Evolutionary conservation across 352 stramenopile genomes (phyloP), one percentile per base, ranked within the genome.

Genomic region (Pythium periplocum): DNA sequence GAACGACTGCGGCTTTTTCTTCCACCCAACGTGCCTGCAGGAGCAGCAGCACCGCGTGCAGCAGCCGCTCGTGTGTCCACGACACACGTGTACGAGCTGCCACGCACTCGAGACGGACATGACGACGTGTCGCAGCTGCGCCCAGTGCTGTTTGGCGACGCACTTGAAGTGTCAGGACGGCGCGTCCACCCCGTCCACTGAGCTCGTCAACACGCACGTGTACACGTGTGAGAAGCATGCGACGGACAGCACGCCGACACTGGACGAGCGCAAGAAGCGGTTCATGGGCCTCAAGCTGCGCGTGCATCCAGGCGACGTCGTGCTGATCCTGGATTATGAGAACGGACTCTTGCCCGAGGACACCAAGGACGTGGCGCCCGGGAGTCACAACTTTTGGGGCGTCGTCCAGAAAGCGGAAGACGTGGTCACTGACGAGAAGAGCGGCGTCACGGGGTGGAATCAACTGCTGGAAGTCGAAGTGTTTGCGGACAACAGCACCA

Each of bases 291-390:
- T 79, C 44, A 69, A 68, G 56, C 61, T 62, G 58, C 57, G 65
- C 9, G 17, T 80, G 5, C 58, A 71, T 7, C 48, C 68, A 9
- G 78, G 76, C 5, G 78, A 91, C 54, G 47, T 89, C 8, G 81
- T 89, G 48, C 60, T 91, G 12, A 63, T 89, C 6, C 64, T 91
- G 2, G 78, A 91, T 48, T 85, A 85, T 47, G 67, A 57, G 41
- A 91, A 89, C 56, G 58, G 69, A 12, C 36, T 89, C 26, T 49
- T 91, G 38, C 71, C 78, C 2, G 32, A 48, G 2, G 71, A 41
- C 4, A 66, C 71, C 11, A 83, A 71, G 45, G 48, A 55, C 11
- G 53, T 62, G 6, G 71, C 71, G 0, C 66, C 72, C 0, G 62
- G 64, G 6, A 73, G 59, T 11, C 70, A 61, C 52, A 89, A 89